phyloP scores from a whole-genome alignment of 805 yeast species.

The Starmerella bombi region DNA sequence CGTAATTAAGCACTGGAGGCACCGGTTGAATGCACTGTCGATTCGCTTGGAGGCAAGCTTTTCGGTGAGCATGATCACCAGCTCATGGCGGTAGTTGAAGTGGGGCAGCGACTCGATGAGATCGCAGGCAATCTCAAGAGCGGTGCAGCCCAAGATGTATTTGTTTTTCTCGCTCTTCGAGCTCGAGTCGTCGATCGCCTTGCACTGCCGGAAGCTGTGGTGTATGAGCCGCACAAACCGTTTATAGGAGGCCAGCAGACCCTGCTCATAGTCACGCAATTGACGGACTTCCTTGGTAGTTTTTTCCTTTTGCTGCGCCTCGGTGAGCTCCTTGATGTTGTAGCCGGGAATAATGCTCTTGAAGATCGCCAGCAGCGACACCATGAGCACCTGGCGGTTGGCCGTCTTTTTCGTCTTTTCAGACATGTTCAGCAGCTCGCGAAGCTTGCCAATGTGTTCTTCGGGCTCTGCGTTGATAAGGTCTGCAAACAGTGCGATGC shows the following conservation, averaged over 20 bases:
- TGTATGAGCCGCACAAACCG: slow-evolving; percentile 48
- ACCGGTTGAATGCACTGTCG: slow-evolving; percentile 39
- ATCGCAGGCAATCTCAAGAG: slow-evolving; percentile 70
- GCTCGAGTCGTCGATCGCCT: slow-evolving; percentile 14
- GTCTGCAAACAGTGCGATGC: slow-evolving; percentile 69
- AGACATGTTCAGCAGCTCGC: slow-evolving; percentile 33
- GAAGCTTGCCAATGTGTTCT: slow-evolving; percentile 52
- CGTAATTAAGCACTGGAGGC: slow-evolving; percentile 54
- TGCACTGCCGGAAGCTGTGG: slow-evolving; percentile 31
- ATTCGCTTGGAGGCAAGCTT: slow-evolving; percentile 44
- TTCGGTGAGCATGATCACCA: slow-evolving; percentile 52
- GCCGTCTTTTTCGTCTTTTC: slow-evolving; percentile 32
- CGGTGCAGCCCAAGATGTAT: slow-evolving; percentile 28
- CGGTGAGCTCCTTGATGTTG: slow-evolving; percentile 69
- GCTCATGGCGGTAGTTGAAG: slow-evolving; percentile 71
- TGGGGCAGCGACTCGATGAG: slow-evolving; percentile 52
- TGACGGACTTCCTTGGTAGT: slow-evolving; percentile 72
- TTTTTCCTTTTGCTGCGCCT: slow-evolving; percentile 65
- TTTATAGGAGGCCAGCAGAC: slow-evolving; percentile 54
- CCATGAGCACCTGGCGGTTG: slow-evolving; percentile 51
- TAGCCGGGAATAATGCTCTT: slow-evolving; percentile 80
- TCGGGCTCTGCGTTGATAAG: slow-evolving; percentile 78
- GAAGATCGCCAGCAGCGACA: slow-evolving; percentile 74
- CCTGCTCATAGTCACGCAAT: slow-evolving; percentile 69
- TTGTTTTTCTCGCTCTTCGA: slow-evolving; percentile 1